Evolutionary conservation across 768 basidiomycete species (phyloP), one percentile per base, ranked within the genome.

Genomic region (Xerocomellus chrysenteron): DNA sequence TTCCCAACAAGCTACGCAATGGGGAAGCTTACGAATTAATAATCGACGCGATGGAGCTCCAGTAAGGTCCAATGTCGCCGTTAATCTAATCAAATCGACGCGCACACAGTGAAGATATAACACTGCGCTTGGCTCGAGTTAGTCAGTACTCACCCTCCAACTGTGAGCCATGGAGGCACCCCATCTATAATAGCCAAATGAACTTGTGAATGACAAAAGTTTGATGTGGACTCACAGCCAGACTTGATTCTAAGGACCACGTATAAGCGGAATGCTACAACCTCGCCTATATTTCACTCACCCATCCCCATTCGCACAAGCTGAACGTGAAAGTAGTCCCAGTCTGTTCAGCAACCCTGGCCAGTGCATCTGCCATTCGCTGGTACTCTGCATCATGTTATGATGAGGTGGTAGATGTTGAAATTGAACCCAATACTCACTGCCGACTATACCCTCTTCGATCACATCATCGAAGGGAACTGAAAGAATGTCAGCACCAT

Each of bases 261-360:
- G 11, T 39, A 35, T 47, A n/a, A 55, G 35, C 35, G 3, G 43
- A 32, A 47, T 5, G 11, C 16, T 16, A 43, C 45, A 45, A 44
- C 16, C 13, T 46, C 10, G 5, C 35, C 26, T 6, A 39, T 24
- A 28, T 53, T 43, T 57, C 28, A 70, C 78, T 67, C 56, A 86
- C 86, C 68, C 78, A 73, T 33, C 86, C 86, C 86, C 86, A 87
- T 69, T 87, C 75, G 63, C 86, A 87, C 28, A 87, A 67, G 36
- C 84, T 85, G 52, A 83, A 83, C 12, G 84, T 65, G 41, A 87
- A 69, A 0, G 82, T 82, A 37, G 80, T 82, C 5, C 80, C 80
- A 0, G 80, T 77, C 8, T 65, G 56, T 55, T 76, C 60, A 26
- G 81, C 76, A 17, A 84, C 73, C 11, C 68, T 65, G 8, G 67